Evolutionary conservation across 805 yeast genomes (phyloP).

Genomic region (Saccharomycodes ludwigii): DNA sequence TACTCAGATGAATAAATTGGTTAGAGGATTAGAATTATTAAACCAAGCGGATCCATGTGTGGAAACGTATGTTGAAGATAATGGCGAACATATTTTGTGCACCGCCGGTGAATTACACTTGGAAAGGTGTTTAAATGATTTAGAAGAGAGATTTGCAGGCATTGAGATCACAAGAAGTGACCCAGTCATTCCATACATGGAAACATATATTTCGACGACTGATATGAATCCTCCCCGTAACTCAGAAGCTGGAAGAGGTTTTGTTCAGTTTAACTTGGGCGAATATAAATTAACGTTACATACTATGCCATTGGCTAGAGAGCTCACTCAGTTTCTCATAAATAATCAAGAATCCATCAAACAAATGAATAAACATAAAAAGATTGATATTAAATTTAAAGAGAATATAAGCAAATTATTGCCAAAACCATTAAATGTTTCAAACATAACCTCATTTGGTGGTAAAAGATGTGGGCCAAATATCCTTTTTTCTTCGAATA

Average conservation of each 20-base stretch:
- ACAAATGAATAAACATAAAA: slow-evolving; percentile 7
- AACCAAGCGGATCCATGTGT: slow-evolving; percentile 93
- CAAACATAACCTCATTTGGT: slow-evolving; percentile 54
- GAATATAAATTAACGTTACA: slow-evolving; percentile 30
- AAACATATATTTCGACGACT: slow-evolving; percentile 48
- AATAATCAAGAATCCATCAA: slow-evolving; percentile 34
- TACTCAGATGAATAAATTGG: slow-evolving; percentile 60
- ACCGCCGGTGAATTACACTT: slow-evolving; percentile 96
- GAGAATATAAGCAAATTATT: slow-evolving; percentile 22
- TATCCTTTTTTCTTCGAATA: slow-evolving; percentile 36
- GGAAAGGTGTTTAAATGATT: slow-evolving; percentile 86
- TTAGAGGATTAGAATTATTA: slow-evolving; percentile 62
- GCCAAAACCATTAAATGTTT: slow-evolving; percentile 18
- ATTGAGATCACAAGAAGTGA: slow-evolving; percentile 76
- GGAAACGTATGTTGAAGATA: slow-evolving; percentile 70
- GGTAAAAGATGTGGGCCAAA: slow-evolving; percentile 70
- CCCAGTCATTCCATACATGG: slow-evolving; percentile 91
- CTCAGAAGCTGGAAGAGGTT: slow-evolving; percentile 37
- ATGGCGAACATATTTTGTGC: slow-evolving; percentile 86
- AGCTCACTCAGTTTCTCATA: slow-evolving; percentile 35
- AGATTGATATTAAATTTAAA: slow-evolving; percentile 18
- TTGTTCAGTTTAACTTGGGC: slow-evolving; percentile 37
- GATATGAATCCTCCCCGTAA: slow-evolving; percentile 41
- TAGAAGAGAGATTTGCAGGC: slow-evolving; percentile 84
- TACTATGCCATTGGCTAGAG: slow-evolving; percentile 43